These are phyloP conservation scores for Ganoderma lingzhi DNA, from an alignment of 1,284 basidiomycete genomes.

Conservation along the genomic window DNA sequence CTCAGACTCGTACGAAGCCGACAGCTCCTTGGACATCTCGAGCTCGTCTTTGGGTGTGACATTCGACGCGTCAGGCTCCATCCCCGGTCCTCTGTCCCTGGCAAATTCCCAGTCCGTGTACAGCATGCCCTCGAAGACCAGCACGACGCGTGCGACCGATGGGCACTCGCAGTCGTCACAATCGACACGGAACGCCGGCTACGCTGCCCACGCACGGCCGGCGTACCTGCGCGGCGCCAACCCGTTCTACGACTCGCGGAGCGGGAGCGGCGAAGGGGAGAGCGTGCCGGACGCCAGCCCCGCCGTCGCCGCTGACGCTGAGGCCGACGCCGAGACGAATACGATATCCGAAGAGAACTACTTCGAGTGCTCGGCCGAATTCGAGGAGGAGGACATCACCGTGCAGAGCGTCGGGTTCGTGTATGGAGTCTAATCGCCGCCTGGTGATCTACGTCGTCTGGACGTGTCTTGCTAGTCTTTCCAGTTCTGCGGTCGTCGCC, in stretches of 20 bases:
- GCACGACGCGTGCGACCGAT: neutral
- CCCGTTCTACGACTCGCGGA: neutral
- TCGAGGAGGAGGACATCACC: conserved; percentile 5
- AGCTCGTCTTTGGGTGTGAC: neutral
- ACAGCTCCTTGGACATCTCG: neutral
- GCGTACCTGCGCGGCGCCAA: neutral
- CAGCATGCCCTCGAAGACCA: neutral
- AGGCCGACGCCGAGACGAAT: neutral
- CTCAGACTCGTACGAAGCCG: neutral
- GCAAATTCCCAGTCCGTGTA: neutral
- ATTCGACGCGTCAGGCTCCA: neutral
- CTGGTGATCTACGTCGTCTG: neutral
- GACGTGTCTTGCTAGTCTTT: neutral
- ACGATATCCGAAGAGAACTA: conserved; percentile 1
- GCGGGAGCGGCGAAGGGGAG: neutral
- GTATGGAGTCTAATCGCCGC: neutral
- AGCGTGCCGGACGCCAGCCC: neutral
- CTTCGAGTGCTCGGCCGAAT: neutral
- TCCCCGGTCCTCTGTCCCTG: neutral
- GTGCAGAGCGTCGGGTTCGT: neutral
- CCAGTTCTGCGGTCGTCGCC: neutral
- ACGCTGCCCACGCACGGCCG: neutral
- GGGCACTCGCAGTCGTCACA: conserved; percentile 3
- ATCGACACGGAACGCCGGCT: neutral
- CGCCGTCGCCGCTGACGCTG: neutral